These are phyloP conservation scores for Saccharomycopsis oosterbeekiorum DNA, from an alignment of 805 yeast species.

Conservation along the genomic window DNA sequence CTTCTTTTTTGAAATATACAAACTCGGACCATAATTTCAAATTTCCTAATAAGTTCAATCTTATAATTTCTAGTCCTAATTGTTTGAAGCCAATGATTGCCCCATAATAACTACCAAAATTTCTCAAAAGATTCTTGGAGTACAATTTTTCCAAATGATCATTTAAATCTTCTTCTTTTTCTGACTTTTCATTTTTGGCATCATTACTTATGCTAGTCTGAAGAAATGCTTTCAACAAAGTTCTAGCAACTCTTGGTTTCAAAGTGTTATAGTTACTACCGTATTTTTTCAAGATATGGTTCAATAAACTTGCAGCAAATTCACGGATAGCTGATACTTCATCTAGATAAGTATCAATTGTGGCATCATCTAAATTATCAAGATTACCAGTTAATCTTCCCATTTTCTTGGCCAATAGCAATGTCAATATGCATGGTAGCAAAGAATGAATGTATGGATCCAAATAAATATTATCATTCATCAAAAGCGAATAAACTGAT, in stretches of 20 bases:
- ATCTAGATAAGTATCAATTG: conserved; percentile 28
- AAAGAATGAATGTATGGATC: conserved; percentile 95
- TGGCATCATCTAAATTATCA: conserved; percentile 19
- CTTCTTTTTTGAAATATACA: conserved; percentile 34
- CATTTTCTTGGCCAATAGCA: conserved; percentile 79
- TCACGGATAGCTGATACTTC: conserved; percentile 60
- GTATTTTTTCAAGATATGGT: conserved; percentile 67
- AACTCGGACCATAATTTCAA: conserved; percentile 67
- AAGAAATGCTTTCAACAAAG: conserved; percentile 80
- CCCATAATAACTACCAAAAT: conserved; percentile 81
- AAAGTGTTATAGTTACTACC: conserved; percentile 82
- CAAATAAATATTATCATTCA: conserved; percentile 75
- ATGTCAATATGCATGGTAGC: conserved; percentile 92
- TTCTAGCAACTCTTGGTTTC: conserved; percentile 89
- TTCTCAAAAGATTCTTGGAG: conserved; percentile 8
- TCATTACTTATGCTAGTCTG: conserved; percentile 48
- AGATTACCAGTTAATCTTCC: conserved; percentile 35
- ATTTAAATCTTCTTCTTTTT: not conserved
- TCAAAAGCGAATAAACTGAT: conserved; percentile 73
- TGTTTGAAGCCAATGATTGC: conserved; percentile 76
- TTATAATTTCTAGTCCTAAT: conserved; percentile 78
- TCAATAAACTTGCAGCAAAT: conserved; percentile 74
- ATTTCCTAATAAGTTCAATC: conserved; percentile 78
- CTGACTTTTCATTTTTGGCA: not conserved
- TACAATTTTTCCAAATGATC: conserved; percentile 6